Conservation (phyloP, 2,329 filamentous ascomycete genomes). For the Aspergillus phoenicis region DNA sequence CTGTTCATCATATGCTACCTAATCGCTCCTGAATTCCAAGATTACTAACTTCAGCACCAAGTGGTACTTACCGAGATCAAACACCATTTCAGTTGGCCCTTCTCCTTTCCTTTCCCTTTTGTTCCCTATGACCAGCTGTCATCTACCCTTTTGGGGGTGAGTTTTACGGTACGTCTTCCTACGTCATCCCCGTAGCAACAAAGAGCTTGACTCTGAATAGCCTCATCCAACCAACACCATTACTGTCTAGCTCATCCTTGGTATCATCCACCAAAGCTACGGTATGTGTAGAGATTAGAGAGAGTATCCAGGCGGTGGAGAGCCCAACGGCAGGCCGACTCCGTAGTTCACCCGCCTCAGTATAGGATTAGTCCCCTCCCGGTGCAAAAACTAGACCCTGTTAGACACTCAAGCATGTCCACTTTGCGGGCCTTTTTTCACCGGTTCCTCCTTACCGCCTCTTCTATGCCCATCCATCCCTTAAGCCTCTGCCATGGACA, state of each 20-base stretch:
- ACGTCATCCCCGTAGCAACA: not conserved
- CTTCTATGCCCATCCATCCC: not conserved
- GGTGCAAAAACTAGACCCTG: constrained; percentile 7
- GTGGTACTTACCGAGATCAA: too few relatives aligned
- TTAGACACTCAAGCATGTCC: not conserved
- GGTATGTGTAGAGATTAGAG: not conserved
- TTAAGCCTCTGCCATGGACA: not conserved
- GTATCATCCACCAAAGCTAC: not conserved
- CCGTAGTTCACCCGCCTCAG: constrained; percentile 1
- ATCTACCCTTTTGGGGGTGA: not conserved
- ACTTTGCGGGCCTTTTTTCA: constrained; percentile 3
- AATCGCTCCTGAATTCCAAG: too few relatives aligned
- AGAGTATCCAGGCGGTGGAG: not conserved
- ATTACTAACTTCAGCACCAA: too few relatives aligned
- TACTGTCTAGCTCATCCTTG: not conserved
- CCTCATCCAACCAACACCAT: not conserved
- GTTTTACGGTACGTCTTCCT: not conserved
- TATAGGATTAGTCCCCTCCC: constrained; percentile 2
- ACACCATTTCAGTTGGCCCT: not conserved
- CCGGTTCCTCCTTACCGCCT: constrained; percentile 9
- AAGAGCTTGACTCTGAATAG: not conserved
- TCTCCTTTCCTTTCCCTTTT: too few relatives aligned
- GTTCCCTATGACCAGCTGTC: too few relatives aligned
- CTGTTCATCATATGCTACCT: not conserved
- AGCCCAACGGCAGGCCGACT: not conserved